phyloP scores from a whole-genome alignment of 2,329 filamentous ascomycete genomes.

The Plectosphaerella plurivora region DNA sequence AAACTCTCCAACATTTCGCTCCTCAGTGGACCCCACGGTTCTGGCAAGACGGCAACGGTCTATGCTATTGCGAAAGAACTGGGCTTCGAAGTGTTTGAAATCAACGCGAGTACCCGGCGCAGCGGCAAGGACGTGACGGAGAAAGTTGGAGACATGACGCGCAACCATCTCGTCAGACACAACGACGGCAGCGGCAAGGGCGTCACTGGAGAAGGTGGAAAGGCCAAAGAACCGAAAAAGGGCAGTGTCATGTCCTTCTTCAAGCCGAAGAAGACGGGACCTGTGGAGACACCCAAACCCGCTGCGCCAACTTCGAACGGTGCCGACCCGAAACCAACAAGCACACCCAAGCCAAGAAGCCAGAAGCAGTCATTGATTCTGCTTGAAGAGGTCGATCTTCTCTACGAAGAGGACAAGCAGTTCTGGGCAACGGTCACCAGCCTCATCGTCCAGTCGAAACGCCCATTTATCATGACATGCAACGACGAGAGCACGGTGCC shows the following conservation, averaged over 20 bases:
- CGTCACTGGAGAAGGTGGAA: conserved; percentile 35
- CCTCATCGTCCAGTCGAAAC: conserved; percentile 78
- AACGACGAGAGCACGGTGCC: conserved; percentile 86
- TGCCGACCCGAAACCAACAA: neutral
- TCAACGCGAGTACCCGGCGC: conserved; percentile 77
- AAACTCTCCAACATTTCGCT: conserved; percentile 73
- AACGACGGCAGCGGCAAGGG: conserved; percentile 14
- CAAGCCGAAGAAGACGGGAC: conserved; percentile 55
- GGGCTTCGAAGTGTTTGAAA: conserved; percentile 91
- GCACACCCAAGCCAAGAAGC: conserved; percentile 27
- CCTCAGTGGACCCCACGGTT: conserved; percentile 83
- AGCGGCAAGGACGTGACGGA: conserved; percentile 89
- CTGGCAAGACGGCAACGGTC: conserved; percentile 88
- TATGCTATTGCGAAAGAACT: conserved; percentile 91
- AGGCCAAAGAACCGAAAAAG: conserved; percentile 62
- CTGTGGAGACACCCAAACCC: conserved; percentile 16
- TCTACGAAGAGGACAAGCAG: conserved; percentile 93
- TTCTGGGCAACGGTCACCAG: conserved; percentile 83
- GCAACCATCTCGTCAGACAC: conserved; percentile 74
- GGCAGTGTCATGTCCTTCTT: conserved; percentile 81
- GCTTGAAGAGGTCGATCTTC: conserved; percentile 86
- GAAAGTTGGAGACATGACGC: conserved; percentile 92
- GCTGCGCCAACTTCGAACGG: neutral
- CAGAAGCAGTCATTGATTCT: conserved; percentile 95
- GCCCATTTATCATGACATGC: conserved; percentile 93